Percentiles rank a stretch among this genome's conserved stretches.
These are phyloP conservation scores for Eimeria praecox DNA, from an alignment of 169 alveolate species.

Conservation along the genomic window DNA sequence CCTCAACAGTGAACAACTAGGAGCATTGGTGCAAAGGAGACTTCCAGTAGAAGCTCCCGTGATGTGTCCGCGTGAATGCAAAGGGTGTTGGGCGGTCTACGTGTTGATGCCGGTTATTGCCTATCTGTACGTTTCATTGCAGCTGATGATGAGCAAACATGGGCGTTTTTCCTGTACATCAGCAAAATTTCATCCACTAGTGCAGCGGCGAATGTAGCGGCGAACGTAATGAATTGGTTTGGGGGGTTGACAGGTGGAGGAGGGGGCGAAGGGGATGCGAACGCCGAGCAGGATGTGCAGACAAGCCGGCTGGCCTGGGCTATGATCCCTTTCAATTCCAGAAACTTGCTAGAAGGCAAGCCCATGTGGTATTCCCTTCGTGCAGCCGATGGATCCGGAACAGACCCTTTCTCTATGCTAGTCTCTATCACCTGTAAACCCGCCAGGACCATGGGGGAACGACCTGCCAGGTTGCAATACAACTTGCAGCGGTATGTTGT, in stretches of 20 bases:
- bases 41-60: neutral
- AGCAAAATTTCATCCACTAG: slow-evolving; percentile 82
- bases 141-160: slow-evolving; percentile 83
- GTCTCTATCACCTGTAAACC: slow-evolving; percentile 83
- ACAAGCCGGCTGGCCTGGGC: slow-evolving; percentile 88
- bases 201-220: slow-evolving; percentile 81
- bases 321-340: slow-evolving; percentile 88
- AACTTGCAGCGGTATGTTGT: slow-evolving; percentile 81
- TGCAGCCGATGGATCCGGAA: slow-evolving; percentile 76
- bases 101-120: neutral
- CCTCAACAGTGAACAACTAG: too few species aligned
- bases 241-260: slow-evolving; percentile 69
- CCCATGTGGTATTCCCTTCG: slow-evolving; percentile 91
- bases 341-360: slow-evolving; percentile 85
- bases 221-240: slow-evolving; percentile 80
- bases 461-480: slow-evolving; percentile 92
- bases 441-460: slow-evolving; percentile 79
- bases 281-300: slow-evolving; percentile 63
- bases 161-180: slow-evolving; percentile 87
- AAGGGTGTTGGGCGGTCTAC: neutral
- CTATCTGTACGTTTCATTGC: neutral
- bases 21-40: neutral
- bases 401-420: slow-evolving; percentile 84
- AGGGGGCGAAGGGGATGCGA: slow-evolving; percentile 55
- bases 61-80: neutral